Percentiles rank a stretch among this genome's conserved stretches.
Evolutionary conservation across 352 stramenopile genomes (phyloP).

Genomic region (Globisporangium cystogenes): DNA sequence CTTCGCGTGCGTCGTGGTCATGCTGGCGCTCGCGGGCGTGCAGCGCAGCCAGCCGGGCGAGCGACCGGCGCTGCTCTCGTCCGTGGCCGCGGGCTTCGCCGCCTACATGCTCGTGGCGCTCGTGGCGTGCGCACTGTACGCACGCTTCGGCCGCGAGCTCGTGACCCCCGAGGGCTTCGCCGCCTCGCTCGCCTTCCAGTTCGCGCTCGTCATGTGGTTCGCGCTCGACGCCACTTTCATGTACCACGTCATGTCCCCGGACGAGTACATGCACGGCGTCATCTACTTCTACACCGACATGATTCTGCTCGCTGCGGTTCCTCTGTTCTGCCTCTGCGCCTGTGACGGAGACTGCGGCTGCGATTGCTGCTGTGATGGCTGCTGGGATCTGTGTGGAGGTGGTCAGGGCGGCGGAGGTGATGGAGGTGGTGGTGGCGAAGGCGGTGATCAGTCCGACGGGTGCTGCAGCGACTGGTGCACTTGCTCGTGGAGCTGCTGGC

Average conservation of each 20-base stretch:
- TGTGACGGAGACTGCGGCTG: neutral
- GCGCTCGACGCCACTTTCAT: constrained; percentile 44
- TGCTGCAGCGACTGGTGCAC: too few relatives aligned
- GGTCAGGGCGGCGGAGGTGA: neutral
- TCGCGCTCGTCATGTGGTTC: constrained; percentile 51
- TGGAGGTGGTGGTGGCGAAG: neutral
- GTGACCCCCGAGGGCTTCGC: constrained; percentile 28
- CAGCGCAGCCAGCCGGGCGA: constrained; percentile 2
- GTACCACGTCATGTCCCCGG: constrained; percentile 49
- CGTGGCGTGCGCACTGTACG: constrained; percentile 20
- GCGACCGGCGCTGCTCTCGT: constrained; percentile 32
- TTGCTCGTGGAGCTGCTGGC: too few relatives aligned
- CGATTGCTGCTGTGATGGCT: neutral
- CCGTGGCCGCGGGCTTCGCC: constrained; percentile 19
- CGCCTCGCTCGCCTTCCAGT: constrained; percentile 32
- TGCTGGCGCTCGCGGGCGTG: constrained; percentile 22
- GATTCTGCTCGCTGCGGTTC: constrained; percentile 35
- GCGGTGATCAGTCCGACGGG: too few relatives aligned
- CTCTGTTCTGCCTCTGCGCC: constrained; percentile 24
- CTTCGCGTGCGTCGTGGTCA: constrained; percentile 39
- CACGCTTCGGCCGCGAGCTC: constrained; percentile 20
- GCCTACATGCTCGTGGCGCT: constrained; percentile 20
- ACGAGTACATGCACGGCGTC: constrained; percentile 65
- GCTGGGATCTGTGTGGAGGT: neutral
- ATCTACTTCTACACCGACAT: constrained; percentile 68